Percentiles rank a stretch among this genome's conserved stretches.
These are phyloP conservation scores for Eleusine coracana DNA, from an alignment of 176 grass and related monocot species.

Conservation along the genomic window DNA sequence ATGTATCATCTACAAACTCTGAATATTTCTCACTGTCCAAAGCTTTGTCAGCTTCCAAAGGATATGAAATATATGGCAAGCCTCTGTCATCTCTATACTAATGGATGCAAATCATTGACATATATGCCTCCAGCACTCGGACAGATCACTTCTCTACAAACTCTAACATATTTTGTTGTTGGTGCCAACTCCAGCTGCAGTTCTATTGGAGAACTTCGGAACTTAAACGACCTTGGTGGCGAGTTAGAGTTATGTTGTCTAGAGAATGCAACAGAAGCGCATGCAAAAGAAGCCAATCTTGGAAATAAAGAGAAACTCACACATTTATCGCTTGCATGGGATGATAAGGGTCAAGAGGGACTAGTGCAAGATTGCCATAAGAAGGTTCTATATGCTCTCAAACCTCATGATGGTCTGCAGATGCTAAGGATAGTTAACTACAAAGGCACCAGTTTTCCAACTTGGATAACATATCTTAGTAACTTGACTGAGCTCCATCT, in stretches of 20 bases:
- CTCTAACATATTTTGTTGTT: constrained; percentile 16
- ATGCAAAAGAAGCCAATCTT: constrained; percentile 13
- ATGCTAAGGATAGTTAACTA: background rate
- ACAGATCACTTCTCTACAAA: constrained; percentile 23
- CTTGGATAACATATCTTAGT: constrained; percentile 1
- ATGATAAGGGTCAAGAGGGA: background rate
- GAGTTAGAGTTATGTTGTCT: background rate
- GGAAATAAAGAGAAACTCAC: constrained; percentile 9
- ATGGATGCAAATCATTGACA: background rate
- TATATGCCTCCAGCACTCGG: constrained; percentile 26
- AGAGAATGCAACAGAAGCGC: background rate
- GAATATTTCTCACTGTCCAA: fast-evolving
- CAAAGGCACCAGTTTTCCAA: background rate
- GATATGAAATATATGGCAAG: constrained; percentile 35
- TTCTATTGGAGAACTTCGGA: background rate
- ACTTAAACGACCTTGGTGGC: background rate
- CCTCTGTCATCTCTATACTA: constrained; percentile 14
- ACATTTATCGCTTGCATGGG: constrained; percentile 3
- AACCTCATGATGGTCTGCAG: background rate
- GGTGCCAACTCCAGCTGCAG: background rate
- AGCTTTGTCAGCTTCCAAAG: background rate
- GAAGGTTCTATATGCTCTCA: constrained; percentile 14
- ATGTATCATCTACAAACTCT: constrained; percentile 27
- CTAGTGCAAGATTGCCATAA: background rate
- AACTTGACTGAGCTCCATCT: constrained; percentile 16